Evolutionary conservation across 2,329 filamentous ascomycete genomes (phyloP).

Genomic region (Stenocarpella maydis): DNA sequence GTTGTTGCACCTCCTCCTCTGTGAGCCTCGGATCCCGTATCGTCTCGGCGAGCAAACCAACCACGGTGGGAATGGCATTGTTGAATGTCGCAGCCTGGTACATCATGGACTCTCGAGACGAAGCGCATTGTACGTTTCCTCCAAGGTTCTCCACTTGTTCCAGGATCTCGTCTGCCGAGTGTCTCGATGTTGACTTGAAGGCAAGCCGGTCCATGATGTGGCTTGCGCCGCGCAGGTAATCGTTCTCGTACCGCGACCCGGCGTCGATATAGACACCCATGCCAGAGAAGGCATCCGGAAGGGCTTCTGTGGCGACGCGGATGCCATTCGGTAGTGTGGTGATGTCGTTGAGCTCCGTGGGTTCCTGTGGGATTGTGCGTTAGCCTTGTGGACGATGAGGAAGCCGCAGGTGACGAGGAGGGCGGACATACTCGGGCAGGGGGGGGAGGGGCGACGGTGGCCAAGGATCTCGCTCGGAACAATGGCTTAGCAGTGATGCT

Average conservation of each 20-base stretch:
- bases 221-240: constrained; percentile 84
- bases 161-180: constrained; percentile 83
- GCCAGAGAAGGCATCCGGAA: constrained; percentile 93
- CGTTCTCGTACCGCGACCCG: constrained; percentile 92
- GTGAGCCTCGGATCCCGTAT: constrained; percentile 87
- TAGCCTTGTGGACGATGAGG: neutral
- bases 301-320: constrained; percentile 91
- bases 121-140: constrained; percentile 96
- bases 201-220: constrained; percentile 96
- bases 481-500: constrained; percentile 30
- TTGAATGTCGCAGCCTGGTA: constrained; percentile 99
- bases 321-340: constrained; percentile 92
- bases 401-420: neutral
- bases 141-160: constrained; percentile 88
- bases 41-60: constrained; percentile 89
- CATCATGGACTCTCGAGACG: constrained; percentile 95
- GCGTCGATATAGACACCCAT: constrained; percentile 96
- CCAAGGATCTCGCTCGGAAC: constrained; percentile 32
- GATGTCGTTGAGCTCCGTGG: constrained; percentile 84
- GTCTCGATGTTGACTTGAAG: constrained; percentile 84
- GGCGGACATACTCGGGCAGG: constrained; percentile 28
- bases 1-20: constrained; percentile 84
- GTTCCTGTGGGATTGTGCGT: constrained; percentile 64
- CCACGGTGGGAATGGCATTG: constrained; percentile 81
- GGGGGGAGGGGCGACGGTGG: constrained; percentile 30